Conservation (phyloP, 805 yeast species). For the Diddensiella caesifluorescens region DNA sequence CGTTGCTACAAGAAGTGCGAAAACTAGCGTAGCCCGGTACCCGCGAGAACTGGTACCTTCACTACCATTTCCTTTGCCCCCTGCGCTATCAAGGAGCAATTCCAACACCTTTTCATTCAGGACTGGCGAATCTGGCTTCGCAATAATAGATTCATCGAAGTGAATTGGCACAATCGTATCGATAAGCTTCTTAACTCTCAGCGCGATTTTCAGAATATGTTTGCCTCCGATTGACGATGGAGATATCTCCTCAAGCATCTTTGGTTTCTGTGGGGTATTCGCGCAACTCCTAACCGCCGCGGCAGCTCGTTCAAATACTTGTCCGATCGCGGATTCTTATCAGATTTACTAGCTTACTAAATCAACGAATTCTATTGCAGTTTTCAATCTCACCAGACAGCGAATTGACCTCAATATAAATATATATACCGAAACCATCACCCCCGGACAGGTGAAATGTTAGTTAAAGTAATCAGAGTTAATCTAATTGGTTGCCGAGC, state of each 20-base stretch:
- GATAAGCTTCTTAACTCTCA: constrained; percentile 66
- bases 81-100: constrained; percentile 68
- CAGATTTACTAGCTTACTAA: too few species aligned
- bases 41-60: constrained; percentile 50
- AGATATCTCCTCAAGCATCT: constrained; percentile 10
- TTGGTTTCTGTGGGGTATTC: neutral
- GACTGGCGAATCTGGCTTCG: constrained; percentile 53
- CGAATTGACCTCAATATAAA: too few species aligned
- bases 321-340: too few species aligned
- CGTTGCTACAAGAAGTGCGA: constrained; percentile 67
- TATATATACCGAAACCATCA: too few species aligned
- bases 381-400: too few species aligned
- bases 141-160: constrained; percentile 46
- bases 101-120: constrained; percentile 53
- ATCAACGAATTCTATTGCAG: too few species aligned
- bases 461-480: too few species aligned
- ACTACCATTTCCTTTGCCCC: constrained; percentile 63
- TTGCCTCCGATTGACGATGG: constrained; percentile 18
- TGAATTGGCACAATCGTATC: constrained; percentile 68
- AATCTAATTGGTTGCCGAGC: too few species aligned
- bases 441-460: too few species aligned
- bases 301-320: too few species aligned
- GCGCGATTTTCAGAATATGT: constrained; percentile 41
- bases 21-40: constrained; percentile 62
- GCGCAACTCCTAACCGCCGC: too few species aligned